Percentiles rank a stretch among this genome's conserved stretches.
Conservation (phyloP, 352 stramenopile species). For the Phytophthora tubulina region DNA sequence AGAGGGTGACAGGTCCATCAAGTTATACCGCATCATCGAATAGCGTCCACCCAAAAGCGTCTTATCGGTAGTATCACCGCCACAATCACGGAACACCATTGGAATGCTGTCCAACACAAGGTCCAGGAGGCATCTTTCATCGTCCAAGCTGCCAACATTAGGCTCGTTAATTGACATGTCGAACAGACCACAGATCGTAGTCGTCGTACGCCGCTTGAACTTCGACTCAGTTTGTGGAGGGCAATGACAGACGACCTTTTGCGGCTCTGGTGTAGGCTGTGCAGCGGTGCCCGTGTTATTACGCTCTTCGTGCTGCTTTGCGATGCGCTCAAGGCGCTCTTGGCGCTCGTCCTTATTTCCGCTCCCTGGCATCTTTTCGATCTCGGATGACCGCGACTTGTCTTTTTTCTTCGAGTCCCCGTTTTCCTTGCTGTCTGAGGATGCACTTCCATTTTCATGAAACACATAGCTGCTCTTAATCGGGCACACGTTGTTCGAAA, state of each 20-base stretch:
- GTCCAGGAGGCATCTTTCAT: conserved; percentile 81
- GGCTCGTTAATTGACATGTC: conserved; percentile 77
- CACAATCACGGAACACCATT: conserved; percentile 89
- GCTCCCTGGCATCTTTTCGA: conserved; percentile 77
- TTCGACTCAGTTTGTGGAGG: conserved; percentile 42
- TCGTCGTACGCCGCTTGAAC: conserved; percentile 46
- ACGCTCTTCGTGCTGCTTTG: conserved; percentile 72
- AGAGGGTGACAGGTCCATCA: conserved; percentile 61
- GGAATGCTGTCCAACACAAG: conserved; percentile 87
- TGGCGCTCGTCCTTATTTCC: conserved; percentile 76
- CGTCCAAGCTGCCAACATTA: conserved; percentile 83
- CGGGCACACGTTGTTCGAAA: conserved; percentile 75
- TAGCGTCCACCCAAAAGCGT: conserved; percentile 85
- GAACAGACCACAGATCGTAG: conserved; percentile 78
- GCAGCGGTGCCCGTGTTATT: conserved; percentile 52
- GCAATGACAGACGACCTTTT: conserved; percentile 45
- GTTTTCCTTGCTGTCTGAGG: conserved; percentile 23
- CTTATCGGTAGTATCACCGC: conserved; percentile 88
- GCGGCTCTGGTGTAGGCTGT: conserved; percentile 30
- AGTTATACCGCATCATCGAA: conserved; percentile 77
- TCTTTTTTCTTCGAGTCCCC: conserved; percentile 69
- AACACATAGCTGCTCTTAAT: conserved; percentile 82
- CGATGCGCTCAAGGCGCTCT: conserved; percentile 72
- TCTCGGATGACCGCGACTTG: conserved; percentile 46
- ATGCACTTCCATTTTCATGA: conserved; percentile 59